Base-by-base conservation (phyloP, 108 stramenopile species). In the Aurantiochytrium sp. region DNA sequence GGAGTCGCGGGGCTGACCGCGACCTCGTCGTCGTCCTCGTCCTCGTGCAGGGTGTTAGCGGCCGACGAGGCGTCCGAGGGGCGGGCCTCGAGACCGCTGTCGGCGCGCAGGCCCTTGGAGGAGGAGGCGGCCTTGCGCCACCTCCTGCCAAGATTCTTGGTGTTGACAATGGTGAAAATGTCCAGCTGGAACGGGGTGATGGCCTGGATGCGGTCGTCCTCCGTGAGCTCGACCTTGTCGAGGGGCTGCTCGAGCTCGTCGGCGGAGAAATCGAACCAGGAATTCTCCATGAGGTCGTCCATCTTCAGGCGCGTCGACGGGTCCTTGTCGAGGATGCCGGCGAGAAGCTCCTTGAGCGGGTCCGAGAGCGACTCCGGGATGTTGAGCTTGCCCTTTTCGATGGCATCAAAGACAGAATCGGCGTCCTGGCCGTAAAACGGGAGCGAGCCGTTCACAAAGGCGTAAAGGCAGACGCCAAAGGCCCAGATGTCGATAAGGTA, bases 261-360 rank as follows among this genome's bases (percentile, higher is more conserved):
- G 24, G 8, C n/a, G 39, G 42, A 41, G 4, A 41, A 81, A 12
- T 81, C 55, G 30, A 87, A 55, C 55, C 55, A 87, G 36, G 86
- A 22, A n/a, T 39, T 12, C 4, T 17, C 37, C 22, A 87, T 22
- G 39, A 69, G 10, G 4, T 87, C 59, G 45, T 32, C 81, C 34
- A 93, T 95, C 52, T 89, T 91, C 22, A 93, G 87, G 37, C 96
- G 92, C 86, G 94, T 89, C 4, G 88, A 54, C 0, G 95, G 95
- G 55, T 94, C 90, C 2, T 96, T 95, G 12, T 92, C 94, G 68
- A 97, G 88, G 31, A 97, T 85, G 31, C 87, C 73, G 17, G 87
- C 86, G 69, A 97, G 95, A 85, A 96, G 86, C 36, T 93, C 87
- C 36, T 37, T 39, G 19, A 81, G 45, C 73, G 21, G 42, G 39